Base-by-base conservation (phyloP, 23 red algal species). In the Gracilaria vermiculophylla region DNA sequence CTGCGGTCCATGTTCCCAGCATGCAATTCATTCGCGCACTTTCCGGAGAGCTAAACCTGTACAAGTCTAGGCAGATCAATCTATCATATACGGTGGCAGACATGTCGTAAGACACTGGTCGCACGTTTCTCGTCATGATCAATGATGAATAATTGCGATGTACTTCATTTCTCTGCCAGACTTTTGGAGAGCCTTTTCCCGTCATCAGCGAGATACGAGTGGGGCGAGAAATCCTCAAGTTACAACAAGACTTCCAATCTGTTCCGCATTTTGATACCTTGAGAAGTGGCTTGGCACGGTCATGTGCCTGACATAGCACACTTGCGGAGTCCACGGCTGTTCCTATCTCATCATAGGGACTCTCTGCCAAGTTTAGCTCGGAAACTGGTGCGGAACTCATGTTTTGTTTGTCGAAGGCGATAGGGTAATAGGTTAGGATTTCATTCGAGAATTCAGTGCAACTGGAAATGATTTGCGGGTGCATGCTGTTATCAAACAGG, bases 251-350 rank as follows among this genome's bases (percentile, higher is more conserved):
- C 14, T 65, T 48, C 13, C 12, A 11, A 43, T 60, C 42, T 21
- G 27, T 55, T 82, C 78, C 78, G 27, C 78, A 82, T 47, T 37
- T 12, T 27, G 40, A 48, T 50, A 82, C 78, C 27, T 24, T 62
- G 13, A 82, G 60, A 49, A 82, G 24, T 24, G 78, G 56, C 39
- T 41, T 43, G 1, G 60, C 60, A 33, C 54, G 55, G 3, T 64
- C 56, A 14, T 43, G 47, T 4, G 45, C 8, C 29, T 82, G 78
- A 40, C 78, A 82, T 6, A 82, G 21, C 8, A 82, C 60, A 57
- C 78, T 61, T 29, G 14, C 67, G 37, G 67, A 73, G 78, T 64
- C n/a, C 0, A 82, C 56, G 16, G 36, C 55, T 17, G 54, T 82
- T 12, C 52, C 40, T 13, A 82, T 55, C 3, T 55, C 33, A 7